Evolutionary conservation across 345 rosid genomes (phyloP).

Genomic region (Erysimum cheiranthoides): DNA sequence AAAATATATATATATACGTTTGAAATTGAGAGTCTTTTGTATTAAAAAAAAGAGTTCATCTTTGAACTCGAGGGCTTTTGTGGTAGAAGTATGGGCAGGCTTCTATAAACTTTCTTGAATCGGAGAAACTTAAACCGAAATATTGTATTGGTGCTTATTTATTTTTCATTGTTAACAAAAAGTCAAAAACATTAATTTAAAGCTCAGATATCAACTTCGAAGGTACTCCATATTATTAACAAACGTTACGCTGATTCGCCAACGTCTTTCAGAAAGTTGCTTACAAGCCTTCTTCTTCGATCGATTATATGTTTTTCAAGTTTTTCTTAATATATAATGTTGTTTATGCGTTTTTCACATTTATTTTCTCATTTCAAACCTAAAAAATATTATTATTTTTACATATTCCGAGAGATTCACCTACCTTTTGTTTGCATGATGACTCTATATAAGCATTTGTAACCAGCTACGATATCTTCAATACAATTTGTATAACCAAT

Average conservation of each 20-base stretch:
- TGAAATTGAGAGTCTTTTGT: neutral
- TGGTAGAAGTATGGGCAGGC: neutral
- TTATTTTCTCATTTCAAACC: slow-evolving; percentile 3
- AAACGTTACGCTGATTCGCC: slow-evolving; percentile 48
- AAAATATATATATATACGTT: neutral
- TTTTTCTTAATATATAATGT: slow-evolving; percentile 13
- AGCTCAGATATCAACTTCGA: slow-evolving; percentile 49
- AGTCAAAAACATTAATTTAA: slow-evolving; percentile 37
- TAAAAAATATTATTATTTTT: neutral
- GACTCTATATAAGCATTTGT: slow-evolving; percentile 39
- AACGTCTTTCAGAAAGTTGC: slow-evolving; percentile 50
- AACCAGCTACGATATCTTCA: slow-evolving; percentile 18
- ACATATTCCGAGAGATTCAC: slow-evolving; percentile 23
- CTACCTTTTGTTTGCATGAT: slow-evolving; percentile 35
- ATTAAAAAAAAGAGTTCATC: neutral
- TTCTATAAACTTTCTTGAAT: slow-evolving; percentile 30
- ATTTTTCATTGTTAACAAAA: slow-evolving; percentile 20
- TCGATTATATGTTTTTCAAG: neutral
- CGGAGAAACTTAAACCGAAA: slow-evolving; percentile 25
- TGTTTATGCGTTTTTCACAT: slow-evolving; percentile 29
- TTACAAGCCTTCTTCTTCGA: slow-evolving; percentile 46
- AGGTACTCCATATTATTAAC: slow-evolving; percentile 51
- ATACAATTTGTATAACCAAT: slow-evolving; percentile 19
- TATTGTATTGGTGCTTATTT: neutral
- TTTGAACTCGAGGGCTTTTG: slow-evolving; percentile 8